phyloP scores from a whole-genome alignment of 768 basidiomycete genomes.

The Arthromyces matolae region DNA sequence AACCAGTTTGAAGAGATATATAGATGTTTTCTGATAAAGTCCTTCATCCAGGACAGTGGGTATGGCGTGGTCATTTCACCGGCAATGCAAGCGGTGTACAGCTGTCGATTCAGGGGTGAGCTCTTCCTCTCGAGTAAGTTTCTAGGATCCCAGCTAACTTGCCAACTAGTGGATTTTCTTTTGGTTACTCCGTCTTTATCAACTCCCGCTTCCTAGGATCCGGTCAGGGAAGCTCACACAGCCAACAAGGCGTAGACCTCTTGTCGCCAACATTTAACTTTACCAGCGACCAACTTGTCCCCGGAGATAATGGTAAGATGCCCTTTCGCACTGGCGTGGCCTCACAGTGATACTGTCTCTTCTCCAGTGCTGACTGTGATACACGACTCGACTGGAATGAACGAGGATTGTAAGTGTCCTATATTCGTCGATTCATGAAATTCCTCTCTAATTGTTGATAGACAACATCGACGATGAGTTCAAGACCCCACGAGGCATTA shows the following conservation, averaged over 20 bases:
- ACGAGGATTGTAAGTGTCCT: constrained; percentile 30
- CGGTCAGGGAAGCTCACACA: constrained; percentile 33
- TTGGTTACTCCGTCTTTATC: constrained; percentile 43
- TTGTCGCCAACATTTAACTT: constrained; percentile 32
- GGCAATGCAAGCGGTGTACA: constrained; percentile 38
- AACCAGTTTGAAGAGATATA: no score
- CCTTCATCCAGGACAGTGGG: constrained; percentile 28
- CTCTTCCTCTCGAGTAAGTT: background rate
- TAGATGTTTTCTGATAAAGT: background rate
- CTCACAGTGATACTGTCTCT: no score
- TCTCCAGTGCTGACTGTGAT: constrained; percentile 33
- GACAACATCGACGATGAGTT: constrained; percentile 35
- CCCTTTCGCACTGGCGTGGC: no score
- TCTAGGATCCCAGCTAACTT: background rate
- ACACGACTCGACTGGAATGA: constrained; percentile 35
- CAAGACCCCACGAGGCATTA: constrained; percentile 65
- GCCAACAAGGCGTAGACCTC: constrained; percentile 31
- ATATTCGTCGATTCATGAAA: no score
- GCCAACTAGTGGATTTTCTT: constrained; percentile 33
- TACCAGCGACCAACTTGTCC: constrained; percentile 25
- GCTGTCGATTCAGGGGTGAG: constrained; percentile 37
- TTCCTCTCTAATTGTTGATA: no score
- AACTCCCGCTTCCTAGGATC: constrained; percentile 41
- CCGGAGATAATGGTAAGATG: constrained; percentile 30
- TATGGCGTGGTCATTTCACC: constrained; percentile 44